phyloP scores from a whole-genome alignment of 257 asterid genomes.

The Capsicum pubescens region DNA sequence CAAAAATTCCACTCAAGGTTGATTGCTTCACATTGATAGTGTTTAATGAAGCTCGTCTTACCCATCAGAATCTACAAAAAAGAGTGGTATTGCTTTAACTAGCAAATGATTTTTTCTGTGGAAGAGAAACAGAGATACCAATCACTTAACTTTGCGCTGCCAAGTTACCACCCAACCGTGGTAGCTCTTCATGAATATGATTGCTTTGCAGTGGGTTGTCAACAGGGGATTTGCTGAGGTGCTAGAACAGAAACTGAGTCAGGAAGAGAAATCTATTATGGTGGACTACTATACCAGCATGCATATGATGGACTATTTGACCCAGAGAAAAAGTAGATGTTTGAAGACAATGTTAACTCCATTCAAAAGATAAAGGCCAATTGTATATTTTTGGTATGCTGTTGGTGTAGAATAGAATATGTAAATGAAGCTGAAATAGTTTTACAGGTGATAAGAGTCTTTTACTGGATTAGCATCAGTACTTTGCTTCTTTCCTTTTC shows the following conservation, averaged over 20 bases:
- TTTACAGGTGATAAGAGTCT: background rate
- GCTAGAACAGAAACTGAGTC: background rate
- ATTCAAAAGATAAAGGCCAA: background rate
- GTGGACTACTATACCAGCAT: background rate
- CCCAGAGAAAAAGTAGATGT: background rate
- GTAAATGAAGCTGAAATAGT: constrained; percentile 6
- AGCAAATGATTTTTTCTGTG: background rate
- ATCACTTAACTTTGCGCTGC: background rate
- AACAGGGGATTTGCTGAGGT: background rate
- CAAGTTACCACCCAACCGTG: constrained; percentile 1
- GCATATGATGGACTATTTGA: background rate
- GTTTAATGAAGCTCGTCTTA: background rate
- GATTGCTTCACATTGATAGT: background rate
- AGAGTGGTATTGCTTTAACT: background rate
- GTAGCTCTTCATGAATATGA: background rate
- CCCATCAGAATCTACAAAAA: background rate
- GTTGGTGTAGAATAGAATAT: background rate
- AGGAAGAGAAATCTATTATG: constrained; percentile 8
- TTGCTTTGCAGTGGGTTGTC: background rate
- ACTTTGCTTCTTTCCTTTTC: background rate
- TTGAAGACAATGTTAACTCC: background rate
- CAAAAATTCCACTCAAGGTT: background rate
- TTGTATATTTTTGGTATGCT: background rate
- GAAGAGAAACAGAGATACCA: background rate
- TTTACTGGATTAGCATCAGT: background rate